Base-by-base conservation (phyloP, 2,329 filamentous ascomycete genomes). In the Myriangium duriaei region DNA sequence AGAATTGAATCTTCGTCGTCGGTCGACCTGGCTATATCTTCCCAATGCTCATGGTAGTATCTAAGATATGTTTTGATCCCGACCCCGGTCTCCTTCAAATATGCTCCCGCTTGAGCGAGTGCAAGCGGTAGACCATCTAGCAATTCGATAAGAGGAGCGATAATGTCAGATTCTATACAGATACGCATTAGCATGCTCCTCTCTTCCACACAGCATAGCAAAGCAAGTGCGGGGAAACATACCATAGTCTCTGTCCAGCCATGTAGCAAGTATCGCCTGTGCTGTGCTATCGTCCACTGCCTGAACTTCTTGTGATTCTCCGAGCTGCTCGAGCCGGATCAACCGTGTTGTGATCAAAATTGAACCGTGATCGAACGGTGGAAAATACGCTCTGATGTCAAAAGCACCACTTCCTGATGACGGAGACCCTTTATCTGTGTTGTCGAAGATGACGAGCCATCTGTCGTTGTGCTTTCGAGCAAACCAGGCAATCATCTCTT, bases 381-480 rank as follows among this genome's bases (percentile, higher is more conserved):
- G 51, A 2, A 54, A 56, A 45, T 40, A 47, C 52, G 37, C 42
- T 19, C 44, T 43, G 15, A 34, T 17, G 12, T 35, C 33, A 4
- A 35, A 11, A 5, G 15, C 18, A 47, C 51, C 43, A 44, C 47
- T 18, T 2, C 19, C 19, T 2, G 10, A 5, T 21, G 17, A 4
- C 9, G 16, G 24, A 12, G 34, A 42, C 4, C 44, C 43, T 1
- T 34, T 36, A 45, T 60, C 55, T 33, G 57, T 47, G 38, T 59
- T 59, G 47, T 60, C 57, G 19, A 55, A 48, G 14, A 60, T 42
- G 29, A 61, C 42, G n/a, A 60, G 46, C 57, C 52, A 60, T 32
- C 47, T 19, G 14, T 14, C 37, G 37, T 59, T 58, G 3, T 48
- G 43, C 11, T 37, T 36, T 24, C 31, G 34, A 30, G 43, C 43